These are phyloP conservation scores for Venturiaceae sp. DNA, from an alignment of 2,329 filamentous ascomycete species.

Conservation along the genomic window DNA sequence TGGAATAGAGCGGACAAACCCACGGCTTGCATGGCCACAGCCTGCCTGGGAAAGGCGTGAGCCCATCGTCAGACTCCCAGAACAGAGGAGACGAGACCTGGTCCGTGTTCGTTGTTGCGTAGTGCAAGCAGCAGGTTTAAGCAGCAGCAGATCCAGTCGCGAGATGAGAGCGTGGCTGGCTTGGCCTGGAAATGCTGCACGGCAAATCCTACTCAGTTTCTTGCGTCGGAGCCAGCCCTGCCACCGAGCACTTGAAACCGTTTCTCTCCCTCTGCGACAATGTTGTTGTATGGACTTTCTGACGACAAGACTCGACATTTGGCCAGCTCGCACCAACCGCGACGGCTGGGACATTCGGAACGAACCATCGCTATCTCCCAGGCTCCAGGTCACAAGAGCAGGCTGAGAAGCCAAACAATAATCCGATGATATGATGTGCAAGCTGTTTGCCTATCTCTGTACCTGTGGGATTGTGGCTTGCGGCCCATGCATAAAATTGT, in stretches of 20 bases:
- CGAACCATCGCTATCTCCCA: not conserved
- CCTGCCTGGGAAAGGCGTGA: not conserved
- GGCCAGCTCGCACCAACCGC: not conserved
- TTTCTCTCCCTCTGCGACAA: not conserved
- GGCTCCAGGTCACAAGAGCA: not conserved
- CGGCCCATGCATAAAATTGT: not conserved
- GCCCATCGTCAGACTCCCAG: not conserved
- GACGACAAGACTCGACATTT: not conserved
- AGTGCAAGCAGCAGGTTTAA: not conserved
- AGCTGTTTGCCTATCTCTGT: not conserved
- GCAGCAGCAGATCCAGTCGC: no score
- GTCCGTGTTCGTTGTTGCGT: not conserved
- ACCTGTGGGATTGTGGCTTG: not conserved
- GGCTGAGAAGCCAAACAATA: not conserved
- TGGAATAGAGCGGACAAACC: not conserved
- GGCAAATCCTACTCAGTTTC: not conserved
- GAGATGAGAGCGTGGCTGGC: not conserved
- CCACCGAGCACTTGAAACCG: not conserved
- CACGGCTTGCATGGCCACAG: conserved; percentile 1
- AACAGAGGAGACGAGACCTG: not conserved
- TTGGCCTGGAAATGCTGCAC: not conserved
- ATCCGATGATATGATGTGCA: not conserved
- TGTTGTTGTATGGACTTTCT: not conserved
- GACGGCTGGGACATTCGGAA: not conserved
- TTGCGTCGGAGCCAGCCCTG: not conserved